Evolutionary conservation across 768 basidiomycete species (phyloP).

Genomic region (Boletellus ananas): DNA sequence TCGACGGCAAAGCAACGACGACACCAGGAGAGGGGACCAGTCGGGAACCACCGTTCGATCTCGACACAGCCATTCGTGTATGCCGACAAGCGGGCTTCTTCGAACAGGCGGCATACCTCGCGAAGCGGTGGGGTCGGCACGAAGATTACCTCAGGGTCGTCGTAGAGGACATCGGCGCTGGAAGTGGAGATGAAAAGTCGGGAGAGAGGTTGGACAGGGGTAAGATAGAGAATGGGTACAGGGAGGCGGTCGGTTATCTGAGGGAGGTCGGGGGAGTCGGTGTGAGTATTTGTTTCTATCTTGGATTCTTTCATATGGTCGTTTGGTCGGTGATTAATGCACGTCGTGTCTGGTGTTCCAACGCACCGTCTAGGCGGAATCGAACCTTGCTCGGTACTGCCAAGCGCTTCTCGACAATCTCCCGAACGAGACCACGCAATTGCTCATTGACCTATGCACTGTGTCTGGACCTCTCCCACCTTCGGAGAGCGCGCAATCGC

Average conservation of each 20-base stretch:
- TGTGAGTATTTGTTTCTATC: slow-evolving; percentile 44
- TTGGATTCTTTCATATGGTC: neutral
- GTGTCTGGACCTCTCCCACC: slow-evolving; percentile 48
- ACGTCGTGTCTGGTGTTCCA: neutral
- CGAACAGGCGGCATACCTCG: slow-evolving; percentile 90
- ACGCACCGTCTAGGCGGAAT: slow-evolving; percentile 63
- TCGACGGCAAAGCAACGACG: slow-evolving; percentile 11
- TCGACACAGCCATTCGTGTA: slow-evolving; percentile 95
- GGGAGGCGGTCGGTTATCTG: slow-evolving; percentile 79
- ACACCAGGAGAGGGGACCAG: slow-evolving; percentile 38
- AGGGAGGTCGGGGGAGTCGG: slow-evolving; percentile 72
- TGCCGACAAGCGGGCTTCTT: slow-evolving; percentile 97
- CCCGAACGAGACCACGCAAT: slow-evolving; percentile 84
- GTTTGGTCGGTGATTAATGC: neutral
- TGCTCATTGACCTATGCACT: slow-evolving; percentile 91
- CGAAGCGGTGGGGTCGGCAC: slow-evolving; percentile 85
- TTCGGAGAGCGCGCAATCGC: slow-evolving; percentile 18
- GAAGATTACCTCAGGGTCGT: slow-evolving; percentile 93
- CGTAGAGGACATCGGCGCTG: slow-evolving; percentile 77
- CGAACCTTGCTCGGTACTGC: slow-evolving; percentile 83
- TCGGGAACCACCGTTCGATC: slow-evolving; percentile 87
- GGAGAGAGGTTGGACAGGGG: slow-evolving; percentile 16
- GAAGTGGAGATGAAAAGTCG: slow-evolving; percentile 4
- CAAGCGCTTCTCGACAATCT: slow-evolving; percentile 77
- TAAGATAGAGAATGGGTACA: slow-evolving; percentile 46